Conservation (phyloP, 1,284 basidiomycete species). For the Afroboletus lepidellus region DNA sequence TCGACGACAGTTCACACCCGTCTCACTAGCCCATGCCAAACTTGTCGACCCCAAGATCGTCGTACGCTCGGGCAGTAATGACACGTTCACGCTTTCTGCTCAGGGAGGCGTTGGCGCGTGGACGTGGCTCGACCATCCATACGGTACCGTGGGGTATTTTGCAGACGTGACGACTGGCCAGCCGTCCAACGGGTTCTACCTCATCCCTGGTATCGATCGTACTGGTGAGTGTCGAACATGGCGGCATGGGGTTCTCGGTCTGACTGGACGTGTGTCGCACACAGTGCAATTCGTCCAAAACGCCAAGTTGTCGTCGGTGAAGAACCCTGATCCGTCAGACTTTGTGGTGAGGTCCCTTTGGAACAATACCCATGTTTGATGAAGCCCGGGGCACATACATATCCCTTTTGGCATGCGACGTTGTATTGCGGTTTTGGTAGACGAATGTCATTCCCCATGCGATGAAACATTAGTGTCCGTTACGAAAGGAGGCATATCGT, state of each 20-base stretch:
- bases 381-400: no score
- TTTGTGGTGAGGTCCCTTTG: conserved; percentile 57
- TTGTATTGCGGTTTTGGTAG: no score
- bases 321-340: conserved; percentile 40
- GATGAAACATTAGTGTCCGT: no score
- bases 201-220: background rate
- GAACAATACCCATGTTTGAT: conserved; percentile 50
- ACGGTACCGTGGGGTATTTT: conserved; percentile 53
- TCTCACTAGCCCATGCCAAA: conserved; percentile 43
- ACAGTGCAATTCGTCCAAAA: conserved; percentile 49
- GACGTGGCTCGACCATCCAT: conserved; percentile 60
- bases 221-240: background rate
- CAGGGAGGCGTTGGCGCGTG: conserved; percentile 53
- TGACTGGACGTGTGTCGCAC: background rate
- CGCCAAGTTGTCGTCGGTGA: conserved; percentile 37
- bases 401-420: no score
- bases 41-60: conserved; percentile 50
- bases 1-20: conserved; percentile 48
- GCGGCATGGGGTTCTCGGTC: background rate
- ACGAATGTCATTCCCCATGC: no score
- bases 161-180: conserved; percentile 41
- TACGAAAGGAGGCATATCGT: no score
- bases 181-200: conserved; percentile 51
- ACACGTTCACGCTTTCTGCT: conserved; percentile 53
- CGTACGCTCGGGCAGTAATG: conserved; percentile 33